phyloP scores from a whole-genome alignment of 495 filamentous ascomycete genomes.

The Xeromyces bisporus region DNA sequence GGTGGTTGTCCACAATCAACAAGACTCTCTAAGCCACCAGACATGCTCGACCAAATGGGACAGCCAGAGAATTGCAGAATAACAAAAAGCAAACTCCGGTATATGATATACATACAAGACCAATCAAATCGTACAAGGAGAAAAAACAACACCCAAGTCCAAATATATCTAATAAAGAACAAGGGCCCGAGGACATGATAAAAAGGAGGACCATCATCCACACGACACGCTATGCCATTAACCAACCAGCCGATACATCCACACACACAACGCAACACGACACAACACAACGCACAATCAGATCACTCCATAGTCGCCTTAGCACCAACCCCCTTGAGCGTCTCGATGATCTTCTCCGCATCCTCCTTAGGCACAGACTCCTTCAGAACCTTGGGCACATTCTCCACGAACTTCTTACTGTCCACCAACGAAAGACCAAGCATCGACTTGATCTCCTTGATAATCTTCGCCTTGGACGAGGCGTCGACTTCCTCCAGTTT shows the following conservation, averaged over 20 bases:
- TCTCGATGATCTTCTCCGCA: conserved; percentile 91
- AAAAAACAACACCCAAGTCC: background rate
- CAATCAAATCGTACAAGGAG: conserved; percentile 7
- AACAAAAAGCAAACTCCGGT: conserved; percentile 4
- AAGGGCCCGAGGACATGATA: no score
- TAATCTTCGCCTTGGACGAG: conserved; percentile 85
- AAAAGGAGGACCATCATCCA: no score
- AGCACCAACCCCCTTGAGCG: conserved; percentile 80
- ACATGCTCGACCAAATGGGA: no score
- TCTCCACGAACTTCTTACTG: conserved; percentile 99
- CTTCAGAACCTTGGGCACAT: conserved; percentile 94
- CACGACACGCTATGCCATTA: no score
- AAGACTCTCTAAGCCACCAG: no score
- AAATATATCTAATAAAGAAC: background rate
- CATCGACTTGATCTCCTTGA: conserved; percentile 98
- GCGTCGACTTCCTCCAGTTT: conserved; percentile 84
- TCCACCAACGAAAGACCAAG: conserved; percentile 92
- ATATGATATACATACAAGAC: conserved; percentile 11
- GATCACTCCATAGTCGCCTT: conserved; percentile 77
- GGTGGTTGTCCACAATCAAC: no score
- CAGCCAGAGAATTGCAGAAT: conserved; percentile 8
- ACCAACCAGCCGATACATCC: background rate
- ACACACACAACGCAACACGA: no score
- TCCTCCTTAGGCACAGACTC: conserved; percentile 97
- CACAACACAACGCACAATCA: background rate